Conservation (phyloP, 192 early-diverging fungal species). For the Coemansia sp. region DNA sequence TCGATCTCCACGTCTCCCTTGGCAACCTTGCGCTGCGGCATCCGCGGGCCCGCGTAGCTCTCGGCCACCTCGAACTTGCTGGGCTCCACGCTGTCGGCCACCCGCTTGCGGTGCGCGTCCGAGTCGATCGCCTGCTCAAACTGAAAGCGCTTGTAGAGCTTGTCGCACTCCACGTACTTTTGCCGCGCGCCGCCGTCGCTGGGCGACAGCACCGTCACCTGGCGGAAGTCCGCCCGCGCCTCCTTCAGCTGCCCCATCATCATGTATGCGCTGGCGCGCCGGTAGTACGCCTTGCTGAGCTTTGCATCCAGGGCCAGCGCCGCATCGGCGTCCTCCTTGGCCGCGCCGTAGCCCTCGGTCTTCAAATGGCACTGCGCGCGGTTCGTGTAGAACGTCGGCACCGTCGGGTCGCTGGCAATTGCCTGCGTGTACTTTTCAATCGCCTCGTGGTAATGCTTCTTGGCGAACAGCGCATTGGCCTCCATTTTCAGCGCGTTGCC, state of each 20-base stretch:
- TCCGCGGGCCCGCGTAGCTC: slow-evolving; percentile 81
- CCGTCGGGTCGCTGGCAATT: slow-evolving; percentile 76
- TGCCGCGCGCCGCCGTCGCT: slow-evolving; percentile 70
- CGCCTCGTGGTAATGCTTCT: slow-evolving; percentile 78
- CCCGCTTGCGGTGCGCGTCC: slow-evolving; percentile 37
- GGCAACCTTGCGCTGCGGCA: slow-evolving; percentile 44
- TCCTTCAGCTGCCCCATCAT: slow-evolving; percentile 83
- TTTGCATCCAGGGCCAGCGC: slow-evolving; percentile 77
- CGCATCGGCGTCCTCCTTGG: slow-evolving; percentile 74
- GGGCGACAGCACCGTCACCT: slow-evolving; percentile 74
- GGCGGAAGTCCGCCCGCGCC: slow-evolving; percentile 67
- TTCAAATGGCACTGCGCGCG: slow-evolving; percentile 84
- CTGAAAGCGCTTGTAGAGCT: slow-evolving; percentile 76
- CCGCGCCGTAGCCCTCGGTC: slow-evolving; percentile 82
- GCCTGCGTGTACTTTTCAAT: slow-evolving; percentile 87
- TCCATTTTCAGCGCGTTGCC: slow-evolving; percentile 36
- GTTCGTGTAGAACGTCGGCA: slow-evolving; percentile 87
- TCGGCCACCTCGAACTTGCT: slow-evolving; percentile 58
- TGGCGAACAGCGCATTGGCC: slow-evolving; percentile 39
- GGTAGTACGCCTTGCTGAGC: slow-evolving; percentile 92
- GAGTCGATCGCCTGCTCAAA: slow-evolving; percentile 91
- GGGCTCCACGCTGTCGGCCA: slow-evolving; percentile 52
- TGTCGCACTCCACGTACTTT: slow-evolving; percentile 86
- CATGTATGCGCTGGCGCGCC: slow-evolving; percentile 85
- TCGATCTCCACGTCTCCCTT: slow-evolving; percentile 42